Evolutionary conservation across 1,284 basidiomycete species (phyloP), one percentile per base, ranked within the genome.

Genomic region (Tetrapyrgos nigripes): DNA sequence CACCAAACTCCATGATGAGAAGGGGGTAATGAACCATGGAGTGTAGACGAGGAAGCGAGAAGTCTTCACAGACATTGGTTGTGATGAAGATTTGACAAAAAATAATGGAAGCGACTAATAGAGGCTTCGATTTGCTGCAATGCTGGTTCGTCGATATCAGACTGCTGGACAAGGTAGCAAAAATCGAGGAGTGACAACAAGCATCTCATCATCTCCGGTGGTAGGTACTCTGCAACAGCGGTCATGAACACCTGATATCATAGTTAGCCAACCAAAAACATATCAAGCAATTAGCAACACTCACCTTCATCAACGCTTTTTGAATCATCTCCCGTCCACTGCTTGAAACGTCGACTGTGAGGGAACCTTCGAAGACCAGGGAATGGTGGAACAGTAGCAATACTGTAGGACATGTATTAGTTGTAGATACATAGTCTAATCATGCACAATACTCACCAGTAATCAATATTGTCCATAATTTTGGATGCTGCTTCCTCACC

Each of bases 241-340:
- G 71, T 62, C 1, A 72, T 61, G 53, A 70, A 73, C 4, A 74
- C 67, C 70, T 72, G 23, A n/a, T 21, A 52, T 21, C n/a, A n/a
- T n/a, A n/a, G n/a, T 40, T 29, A 29, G 23, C 53, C 26, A 28
- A 35, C 43, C 37, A 21, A 28, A 29, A 11, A 27, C 65, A 33
- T 60, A 17, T 13, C 23, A 45, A n/a, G 27, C 26, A 27, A 35
- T 50, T 17, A 66, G 26, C 60, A n/a, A 37, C 24, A 46, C 33
- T 33, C 52, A 70, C 70, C 66, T 72, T 73, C 71, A 73, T 73
- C 3, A 73, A 50, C 2, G 67, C 70, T 52, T 72, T n/a, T 73
- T 0, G 70, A 71, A 49, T 72, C 69, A n/a, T n/a, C n/a, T n/a
- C n/a, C n/a, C n/a, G n/a, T n/a, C n/a, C n/a, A n/a, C n/a, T n/a